Conservation (phyloP, 768 basidiomycete genomes). For the Lactarius trivialis region DNA sequence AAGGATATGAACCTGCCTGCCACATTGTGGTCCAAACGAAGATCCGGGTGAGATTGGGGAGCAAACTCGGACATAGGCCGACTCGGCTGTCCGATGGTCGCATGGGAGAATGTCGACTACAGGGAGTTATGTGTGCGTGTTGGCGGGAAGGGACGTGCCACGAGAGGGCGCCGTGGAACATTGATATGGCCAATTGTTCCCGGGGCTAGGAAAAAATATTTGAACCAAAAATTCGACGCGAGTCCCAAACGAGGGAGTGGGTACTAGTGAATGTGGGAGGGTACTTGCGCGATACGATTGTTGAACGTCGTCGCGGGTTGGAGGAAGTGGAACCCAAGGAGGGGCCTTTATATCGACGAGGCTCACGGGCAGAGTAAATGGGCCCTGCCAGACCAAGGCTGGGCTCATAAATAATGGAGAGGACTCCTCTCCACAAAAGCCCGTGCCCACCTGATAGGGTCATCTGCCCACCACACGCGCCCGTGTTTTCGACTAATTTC, state of each 20-base stretch:
- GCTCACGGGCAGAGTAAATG: neutral
- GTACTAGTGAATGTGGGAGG: neutral
- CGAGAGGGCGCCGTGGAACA: no score
- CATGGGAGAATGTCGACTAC: neutral
- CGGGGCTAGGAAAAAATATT: neutral
- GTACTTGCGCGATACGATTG: neutral
- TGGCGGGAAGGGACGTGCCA: no score
- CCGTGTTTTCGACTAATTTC: neutral
- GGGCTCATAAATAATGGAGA: conserved; percentile 12
- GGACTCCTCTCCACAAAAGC: neutral
- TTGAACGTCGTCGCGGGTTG: neutral
- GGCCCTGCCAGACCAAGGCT: neutral
- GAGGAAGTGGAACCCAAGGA: neutral
- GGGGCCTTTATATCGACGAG: neutral
- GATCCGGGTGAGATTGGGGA: conserved; percentile 17
- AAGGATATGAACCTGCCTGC: neutral
- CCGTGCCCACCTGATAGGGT: conserved; percentile 16
- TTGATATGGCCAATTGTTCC: neutral
- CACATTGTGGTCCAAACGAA: neutral
- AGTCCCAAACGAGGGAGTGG: neutral
- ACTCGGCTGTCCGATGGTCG: conserved; percentile 2
- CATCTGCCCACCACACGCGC: conserved; percentile 16
- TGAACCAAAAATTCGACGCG: neutral
- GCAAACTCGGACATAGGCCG: conserved; percentile 4
- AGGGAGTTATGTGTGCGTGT: neutral